Conservation (phyloP, 176 grass and related monocot species). For the Aegilops tauschii region DNA sequence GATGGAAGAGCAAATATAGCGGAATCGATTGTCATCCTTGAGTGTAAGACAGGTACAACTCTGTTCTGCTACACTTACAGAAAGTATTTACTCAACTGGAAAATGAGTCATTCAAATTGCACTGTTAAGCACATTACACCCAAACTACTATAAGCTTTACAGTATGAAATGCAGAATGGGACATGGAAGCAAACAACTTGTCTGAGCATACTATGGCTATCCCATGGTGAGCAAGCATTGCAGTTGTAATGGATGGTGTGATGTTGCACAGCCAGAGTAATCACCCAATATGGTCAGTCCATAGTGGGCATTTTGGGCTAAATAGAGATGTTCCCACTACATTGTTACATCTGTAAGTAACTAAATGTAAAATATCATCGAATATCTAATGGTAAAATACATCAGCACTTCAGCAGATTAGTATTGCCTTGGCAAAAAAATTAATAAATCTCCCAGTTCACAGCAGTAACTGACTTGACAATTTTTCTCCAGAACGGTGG, state of each 20-base stretch:
- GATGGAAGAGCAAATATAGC: not conserved
- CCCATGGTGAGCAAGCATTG: not conserved
- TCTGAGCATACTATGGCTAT: not conserved
- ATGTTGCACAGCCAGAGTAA: not conserved
- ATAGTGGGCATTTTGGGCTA: not conserved
- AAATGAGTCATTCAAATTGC: not conserved
- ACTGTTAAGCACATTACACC: conserved; percentile 7
- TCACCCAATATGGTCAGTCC: not conserved
- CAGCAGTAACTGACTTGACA: not conserved
- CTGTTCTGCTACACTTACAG: not conserved
- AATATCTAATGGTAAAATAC: not conserved
- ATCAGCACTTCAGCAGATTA: not conserved
- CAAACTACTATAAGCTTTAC: not conserved
- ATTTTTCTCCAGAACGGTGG: not conserved
- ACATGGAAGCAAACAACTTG: not conserved
- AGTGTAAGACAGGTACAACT: not conserved
- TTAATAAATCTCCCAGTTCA: not conserved
- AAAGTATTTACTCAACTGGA: not conserved
- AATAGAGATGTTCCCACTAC: not conserved
- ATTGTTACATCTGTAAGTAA: not conserved
- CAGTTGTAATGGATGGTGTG: not conserved
- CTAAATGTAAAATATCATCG: not conserved
- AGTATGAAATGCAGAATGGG: not conserved
- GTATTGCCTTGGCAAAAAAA: not conserved
- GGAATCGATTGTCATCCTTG: not conserved